Conservation (phyloP, 2,329 filamentous ascomycete genomes). For the Tricladium varicosporioides region DNA sequence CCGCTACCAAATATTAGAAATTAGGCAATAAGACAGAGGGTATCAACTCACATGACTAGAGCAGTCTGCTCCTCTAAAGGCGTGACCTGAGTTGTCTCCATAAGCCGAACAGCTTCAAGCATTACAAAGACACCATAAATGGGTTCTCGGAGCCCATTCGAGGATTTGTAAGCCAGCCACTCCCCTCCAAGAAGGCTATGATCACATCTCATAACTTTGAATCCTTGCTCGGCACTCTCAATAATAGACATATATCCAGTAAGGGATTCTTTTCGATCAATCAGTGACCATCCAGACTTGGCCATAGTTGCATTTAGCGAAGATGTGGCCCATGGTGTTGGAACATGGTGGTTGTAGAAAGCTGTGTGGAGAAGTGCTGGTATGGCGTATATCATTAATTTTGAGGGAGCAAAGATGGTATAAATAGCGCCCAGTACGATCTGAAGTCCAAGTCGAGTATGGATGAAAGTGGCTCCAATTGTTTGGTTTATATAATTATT, state of each 20-base stretch:
- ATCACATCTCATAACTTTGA: conserved; percentile 84
- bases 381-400: conserved; percentile 61
- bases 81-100: conserved; percentile 56
- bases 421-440: conserved; percentile 64
- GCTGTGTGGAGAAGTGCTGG: conserved; percentile 73
- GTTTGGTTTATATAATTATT: conserved; percentile 43
- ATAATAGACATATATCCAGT: conserved; percentile 93
- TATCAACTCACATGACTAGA: conserved; percentile 70
- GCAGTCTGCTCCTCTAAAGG: conserved; percentile 71
- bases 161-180: conserved; percentile 63
- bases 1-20: conserved; percentile 53
- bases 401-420: conserved; percentile 65
- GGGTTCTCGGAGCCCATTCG: conserved; percentile 80
- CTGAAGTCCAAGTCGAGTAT: conserved; percentile 72
- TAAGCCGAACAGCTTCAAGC: conserved; percentile 84
- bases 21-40: not conserved
- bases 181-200: conserved; percentile 92
- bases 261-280: conserved; percentile 80
- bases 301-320: conserved; percentile 65
- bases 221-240: conserved; percentile 69
- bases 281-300: conserved; percentile 66
- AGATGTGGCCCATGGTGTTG: conserved; percentile 56
- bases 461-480: conserved; percentile 60
- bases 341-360: conserved; percentile 71
- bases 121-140: conserved; percentile 97